Base-by-base conservation (phyloP, 2,329 filamentous ascomycete species). In the Ceratocystis huliohia region DNA sequence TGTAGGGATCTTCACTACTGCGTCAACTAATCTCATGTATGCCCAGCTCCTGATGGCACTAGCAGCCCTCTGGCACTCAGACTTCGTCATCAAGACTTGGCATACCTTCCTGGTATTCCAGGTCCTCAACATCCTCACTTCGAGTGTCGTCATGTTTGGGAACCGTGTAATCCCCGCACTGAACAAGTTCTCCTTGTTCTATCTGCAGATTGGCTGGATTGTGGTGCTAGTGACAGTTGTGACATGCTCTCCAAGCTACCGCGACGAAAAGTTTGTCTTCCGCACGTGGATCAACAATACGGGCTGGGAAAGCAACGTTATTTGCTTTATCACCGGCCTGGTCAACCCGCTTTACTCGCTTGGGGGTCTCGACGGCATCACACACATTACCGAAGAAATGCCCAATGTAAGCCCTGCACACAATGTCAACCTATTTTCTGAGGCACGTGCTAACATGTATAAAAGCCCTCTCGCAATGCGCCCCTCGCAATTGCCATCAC, bases 301-400 rank as follows among this genome's bases (percentile, higher is more conserved):
- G 0, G 80, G 80, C 13, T 82, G 80, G 80, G 72, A 77, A 44
- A 78, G 76, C 66, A 76, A 80, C 65, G 77, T 74, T 0, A 77
- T 82, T 44, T 78, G 75, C 66, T 81, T 82, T 70, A 80, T 82
- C 65, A 78, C 78, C 0, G 80, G 80, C 0, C 71, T 82, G 2
- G 77, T 81, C 1, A 81, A 81, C 67, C 76, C 78, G 0, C 71
- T 79, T 4, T 82, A 78, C 71, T 75, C 75, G 25, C 73, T 81
- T 15, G 77, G 78, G 25, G 78, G 79, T 0, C 72, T 81, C 1
- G 80, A 81, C 68, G 77, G 77, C 0, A 76, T 78, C 3, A 77
- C 77, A 0, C 79, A 82, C 70, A 78, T 82, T 56, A 78, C 79
- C 0, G 79, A 81, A 69, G 80, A 81, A 71, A 80, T 81, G 73